Evolutionary conservation across 139 green algal species (phyloP).

Genomic region (Chlorella sorokiniana): DNA sequence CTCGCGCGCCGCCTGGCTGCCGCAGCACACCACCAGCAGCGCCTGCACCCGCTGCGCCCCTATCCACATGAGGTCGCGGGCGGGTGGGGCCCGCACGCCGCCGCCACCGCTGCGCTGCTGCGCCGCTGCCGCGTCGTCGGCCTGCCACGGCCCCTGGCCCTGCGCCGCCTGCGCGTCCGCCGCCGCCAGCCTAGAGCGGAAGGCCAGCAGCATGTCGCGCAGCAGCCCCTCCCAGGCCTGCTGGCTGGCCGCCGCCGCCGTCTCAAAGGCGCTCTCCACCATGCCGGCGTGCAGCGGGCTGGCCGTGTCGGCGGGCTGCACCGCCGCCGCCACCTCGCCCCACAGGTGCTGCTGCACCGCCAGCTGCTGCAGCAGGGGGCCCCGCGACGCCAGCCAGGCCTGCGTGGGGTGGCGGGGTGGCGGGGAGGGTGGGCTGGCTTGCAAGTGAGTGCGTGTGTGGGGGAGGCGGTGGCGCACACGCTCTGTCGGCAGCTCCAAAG

Average conservation of each 20-base stretch:
- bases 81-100: background rate
- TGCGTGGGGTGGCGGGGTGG: slow-evolving; percentile 56
- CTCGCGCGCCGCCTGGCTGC: slow-evolving; percentile 13
- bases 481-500: too few relatives aligned
- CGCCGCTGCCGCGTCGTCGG: background rate
- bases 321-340: slow-evolving; percentile 53
- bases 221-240: slow-evolving; percentile 33
- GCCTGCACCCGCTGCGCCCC: slow-evolving; percentile 1
- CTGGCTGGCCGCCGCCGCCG: background rate
- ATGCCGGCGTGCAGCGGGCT: slow-evolving; percentile 33
- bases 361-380: slow-evolving; percentile 49
- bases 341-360: slow-evolving; percentile 62
- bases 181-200: slow-evolving; percentile 13
- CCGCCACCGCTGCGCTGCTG: too few relatives aligned
- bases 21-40: slow-evolving; percentile 39
- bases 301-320: slow-evolving; percentile 14
- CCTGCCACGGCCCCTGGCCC: background rate
- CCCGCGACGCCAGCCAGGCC: slow-evolving; percentile 65
- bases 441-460: too few relatives aligned
- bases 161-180: background rate
- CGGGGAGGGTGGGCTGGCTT: too few relatives aligned
- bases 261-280: slow-evolving; percentile 25
- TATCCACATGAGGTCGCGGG: slow-evolving; percentile 57
- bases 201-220: slow-evolving; percentile 14
- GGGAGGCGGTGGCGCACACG: too few relatives aligned